A percentile compares a stretch with the other conserved stretches of the same genome.
phyloP scores from a whole-genome alignment of 768 basidiomycete genomes.

The Calocybe indica region DNA sequence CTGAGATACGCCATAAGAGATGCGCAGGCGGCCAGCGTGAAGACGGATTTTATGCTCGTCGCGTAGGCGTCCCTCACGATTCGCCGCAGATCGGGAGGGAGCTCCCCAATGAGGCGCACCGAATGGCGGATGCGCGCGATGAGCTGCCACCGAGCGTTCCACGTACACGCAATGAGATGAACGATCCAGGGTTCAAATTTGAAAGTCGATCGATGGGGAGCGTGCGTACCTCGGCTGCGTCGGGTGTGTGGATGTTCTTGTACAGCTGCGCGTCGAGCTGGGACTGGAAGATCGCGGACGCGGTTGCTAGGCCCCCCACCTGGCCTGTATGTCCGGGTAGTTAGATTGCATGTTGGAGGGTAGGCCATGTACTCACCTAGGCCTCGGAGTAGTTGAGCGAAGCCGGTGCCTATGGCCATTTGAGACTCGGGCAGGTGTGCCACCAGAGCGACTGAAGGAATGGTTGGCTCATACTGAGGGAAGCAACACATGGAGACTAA shows the following conservation, averaged over 20 bases:
- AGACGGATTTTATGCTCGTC: slow-evolving; percentile 44
- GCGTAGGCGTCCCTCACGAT: slow-evolving; percentile 52
- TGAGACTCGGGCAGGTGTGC: slow-evolving; percentile 47
- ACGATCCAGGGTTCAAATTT: too few species aligned
- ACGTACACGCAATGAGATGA: not conserved
- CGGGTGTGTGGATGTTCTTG: slow-evolving; percentile 35
- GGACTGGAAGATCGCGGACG: slow-evolving; percentile 55
- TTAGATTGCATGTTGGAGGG: not conserved
- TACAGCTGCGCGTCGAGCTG: slow-evolving; percentile 39
- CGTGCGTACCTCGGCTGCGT: slow-evolving; percentile 35
- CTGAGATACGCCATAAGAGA: slow-evolving; percentile 45
- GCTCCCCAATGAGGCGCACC: slow-evolving; percentile 36
- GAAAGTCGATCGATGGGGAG: not conserved
- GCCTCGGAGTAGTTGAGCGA: slow-evolving; percentile 55
- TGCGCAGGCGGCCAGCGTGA: slow-evolving; percentile 43
- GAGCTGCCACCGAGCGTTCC: slow-evolving; percentile 22
- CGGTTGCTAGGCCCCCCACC: slow-evolving; percentile 53
- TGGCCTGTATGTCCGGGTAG: slow-evolving; percentile 32
- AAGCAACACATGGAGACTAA: not conserved
- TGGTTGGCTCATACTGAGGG: not conserved
- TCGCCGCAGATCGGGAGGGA: slow-evolving; percentile 41
- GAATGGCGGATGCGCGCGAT: slow-evolving; percentile 51
- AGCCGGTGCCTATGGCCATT: slow-evolving; percentile 57
- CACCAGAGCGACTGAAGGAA: slow-evolving; percentile 42
- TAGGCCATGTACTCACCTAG: slow-evolving; percentile 28